Percentiles rank a stretch among this genome's conserved stretches.
Evolutionary conservation across 208 protist species (phyloP).

Genomic region (Acanthamoeba polyphaga): DNA sequence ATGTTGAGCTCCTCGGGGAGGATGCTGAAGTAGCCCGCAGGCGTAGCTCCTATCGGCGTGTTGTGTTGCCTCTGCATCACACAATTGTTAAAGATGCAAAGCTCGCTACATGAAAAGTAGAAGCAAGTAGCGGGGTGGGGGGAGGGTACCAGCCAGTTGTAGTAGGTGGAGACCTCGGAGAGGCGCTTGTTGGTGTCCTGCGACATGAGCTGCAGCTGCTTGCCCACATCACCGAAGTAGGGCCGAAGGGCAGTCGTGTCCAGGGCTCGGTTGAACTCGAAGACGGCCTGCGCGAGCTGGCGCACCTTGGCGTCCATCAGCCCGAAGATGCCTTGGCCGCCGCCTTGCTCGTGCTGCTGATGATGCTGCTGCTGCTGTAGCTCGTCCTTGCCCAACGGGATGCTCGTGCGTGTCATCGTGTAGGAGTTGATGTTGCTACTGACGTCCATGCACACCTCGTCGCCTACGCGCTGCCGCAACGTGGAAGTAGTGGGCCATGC

Average conservation of each 20-base stretch:
- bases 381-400: no score
- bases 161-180: conserved; percentile 22
- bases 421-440: no score
- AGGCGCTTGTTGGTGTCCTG: conserved; percentile 32
- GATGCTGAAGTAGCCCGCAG: conserved; percentile 33
- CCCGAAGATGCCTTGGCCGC: not conserved
- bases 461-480: no score
- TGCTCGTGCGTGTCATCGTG: no score
- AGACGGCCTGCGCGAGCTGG: not conserved
- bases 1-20: conserved; percentile 32
- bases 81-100: no score
- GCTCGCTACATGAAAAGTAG: no score
- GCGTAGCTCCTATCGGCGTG: not conserved
- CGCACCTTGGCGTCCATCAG: conserved; percentile 38
- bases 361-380: no score
- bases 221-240: conserved; percentile 15
- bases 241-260: not conserved
- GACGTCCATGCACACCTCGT: no score
- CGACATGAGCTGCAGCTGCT: not conserved
- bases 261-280: conserved; percentile 46
- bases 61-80: conserved; percentile 25
- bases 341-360: not conserved
- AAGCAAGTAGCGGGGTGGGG: not conserved
- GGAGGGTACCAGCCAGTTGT: conserved; percentile 21
- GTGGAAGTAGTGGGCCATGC: no score